These are phyloP conservation scores for Yamadazyma pseudoaaseri DNA, from an alignment of 1,139 yeast species.

Conservation along the genomic window DNA sequence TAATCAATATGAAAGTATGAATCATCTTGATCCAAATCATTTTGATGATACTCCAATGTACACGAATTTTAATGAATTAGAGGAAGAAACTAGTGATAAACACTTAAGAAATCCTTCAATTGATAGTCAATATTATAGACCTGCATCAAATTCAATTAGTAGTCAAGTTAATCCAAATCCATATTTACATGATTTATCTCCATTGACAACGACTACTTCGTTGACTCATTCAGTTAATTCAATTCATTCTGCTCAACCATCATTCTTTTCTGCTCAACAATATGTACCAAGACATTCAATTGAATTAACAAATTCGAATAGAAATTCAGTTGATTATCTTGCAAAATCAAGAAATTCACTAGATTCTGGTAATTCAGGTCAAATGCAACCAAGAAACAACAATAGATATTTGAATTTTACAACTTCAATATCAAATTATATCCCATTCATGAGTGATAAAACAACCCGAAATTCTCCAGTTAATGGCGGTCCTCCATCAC, in stretches of 20 bases:
- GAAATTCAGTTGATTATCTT: slow-evolving; percentile 36
- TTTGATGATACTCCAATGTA: slow-evolving; percentile 16
- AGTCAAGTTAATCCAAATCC: slow-evolving; percentile 4
- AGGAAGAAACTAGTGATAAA: slow-evolving; percentile 7
- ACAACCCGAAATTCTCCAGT: slow-evolving; percentile 18
- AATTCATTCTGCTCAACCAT: slow-evolving; percentile 44
- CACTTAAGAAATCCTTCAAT: slow-evolving; percentile 17
- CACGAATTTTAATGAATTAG: slow-evolving; percentile 6
- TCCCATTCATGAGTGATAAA: slow-evolving; percentile 46
- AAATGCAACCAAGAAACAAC: slow-evolving; percentile 13
- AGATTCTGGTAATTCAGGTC: slow-evolving; percentile 19
- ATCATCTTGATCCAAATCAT: slow-evolving; percentile 7
- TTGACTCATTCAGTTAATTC: slow-evolving; percentile 43
- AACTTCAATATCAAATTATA: slow-evolving; percentile 39
- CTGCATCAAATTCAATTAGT: slow-evolving; percentile 13
- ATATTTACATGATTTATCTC: slow-evolving; percentile 32
- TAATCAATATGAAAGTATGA: not conserved
- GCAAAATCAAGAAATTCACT: slow-evolving; percentile 27
- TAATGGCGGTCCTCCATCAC: slow-evolving; percentile 22
- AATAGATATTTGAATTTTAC: slow-evolving; percentile 36
- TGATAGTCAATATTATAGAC: slow-evolving; percentile 16
- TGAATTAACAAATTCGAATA: slow-evolving; percentile 35
- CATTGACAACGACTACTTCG: slow-evolving; percentile 47
- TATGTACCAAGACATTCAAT: slow-evolving; percentile 38
- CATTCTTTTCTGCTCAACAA: slow-evolving; percentile 48